Base-by-base conservation (phyloP, 139 green algal genomes). In the Chlamydomonas applanata region DNA sequence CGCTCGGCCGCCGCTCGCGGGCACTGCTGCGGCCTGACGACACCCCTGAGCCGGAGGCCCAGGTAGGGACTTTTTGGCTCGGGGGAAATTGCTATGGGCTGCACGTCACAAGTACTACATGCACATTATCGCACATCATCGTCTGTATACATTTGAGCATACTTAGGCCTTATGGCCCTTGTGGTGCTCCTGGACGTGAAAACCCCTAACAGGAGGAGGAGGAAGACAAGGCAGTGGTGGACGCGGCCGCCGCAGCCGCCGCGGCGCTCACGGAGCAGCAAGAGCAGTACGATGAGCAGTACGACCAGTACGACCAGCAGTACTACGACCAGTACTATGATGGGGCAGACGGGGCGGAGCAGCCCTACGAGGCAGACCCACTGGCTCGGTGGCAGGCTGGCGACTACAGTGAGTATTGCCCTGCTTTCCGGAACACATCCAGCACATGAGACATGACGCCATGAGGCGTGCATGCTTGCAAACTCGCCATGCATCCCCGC, bases 1-100 rank as follows among this genome's bases (percentile, higher is more conserved):
- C 81, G 64, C 71, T 86, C 52, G 84, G 80, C 17, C 66, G 69
- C n/a, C 61, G 69, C 24, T 80, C 66, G 33, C 59, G 74, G 44
- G n/a, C 35, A 34, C 69, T 88, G 73, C 63, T 88, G 11, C 63
- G 69, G 20, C 75, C 75, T 62, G 68, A 74, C 16, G 68, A 74
- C 5, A 20, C 35, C 5, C 19, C 19, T 22, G 66, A 61, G 66
- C 25, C 25, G 3, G 44, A 71, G 45, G 35, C 30, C 24, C 44
- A 46, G n/a, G n/a, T n/a, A n/a, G n/a, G n/a, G n/a, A n/a, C n/a
- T n/a, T n/a, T n/a, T n/a, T n/a, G n/a, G n/a, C n/a, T n/a, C n/a
- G n/a, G n/a, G n/a, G n/a, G n/a, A n/a, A n/a, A n/a, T n/a, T n/a
- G n/a, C n/a, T n/a, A n/a, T n/a, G n/a, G n/a, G n/a, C n/a, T n/a